Evolutionary conservation across 2,329 filamentous ascomycete species (phyloP).

Genomic region (Neoarthrinium moseri): DNA sequence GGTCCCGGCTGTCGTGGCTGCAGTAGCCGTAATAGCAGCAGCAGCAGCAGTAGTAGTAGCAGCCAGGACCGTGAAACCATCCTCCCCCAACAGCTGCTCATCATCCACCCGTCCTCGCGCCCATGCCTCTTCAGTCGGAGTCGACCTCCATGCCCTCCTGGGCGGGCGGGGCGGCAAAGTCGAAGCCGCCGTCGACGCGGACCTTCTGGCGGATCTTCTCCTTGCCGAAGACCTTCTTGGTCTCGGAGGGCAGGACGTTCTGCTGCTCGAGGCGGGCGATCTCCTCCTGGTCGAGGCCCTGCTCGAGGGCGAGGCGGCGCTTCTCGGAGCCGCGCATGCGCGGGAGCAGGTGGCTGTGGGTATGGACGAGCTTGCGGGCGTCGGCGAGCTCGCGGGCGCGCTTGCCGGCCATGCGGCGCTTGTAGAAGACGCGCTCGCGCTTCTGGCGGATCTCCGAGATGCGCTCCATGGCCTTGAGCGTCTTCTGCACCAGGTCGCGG

Average conservation of each 20-base stretch:
- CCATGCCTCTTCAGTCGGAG: conserved; percentile 25
- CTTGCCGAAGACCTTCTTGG: conserved; percentile 37
- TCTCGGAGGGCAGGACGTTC: conserved; percentile 21
- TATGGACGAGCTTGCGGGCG: conserved; percentile 83
- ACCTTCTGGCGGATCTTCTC: conserved; percentile 37
- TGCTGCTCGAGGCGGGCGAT: conserved; percentile 34
- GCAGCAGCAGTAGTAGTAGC: too few species aligned
- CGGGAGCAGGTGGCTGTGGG: conserved; percentile 91
- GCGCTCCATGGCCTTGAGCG: conserved; percentile 88
- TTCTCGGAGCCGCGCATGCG: conserved; percentile 65
- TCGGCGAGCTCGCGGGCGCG: conserved; percentile 75
- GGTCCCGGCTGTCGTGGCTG: too few species aligned
- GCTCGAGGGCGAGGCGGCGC: conserved; percentile 47
- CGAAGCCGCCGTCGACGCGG: conserved; percentile 38
- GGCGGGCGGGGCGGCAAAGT: conserved; percentile 38
- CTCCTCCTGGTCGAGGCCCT: conserved; percentile 28
- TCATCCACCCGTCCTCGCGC: too few species aligned
- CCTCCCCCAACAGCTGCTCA: too few species aligned
- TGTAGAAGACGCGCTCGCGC: conserved; percentile 91
- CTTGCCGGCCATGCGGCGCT: conserved; percentile 89
- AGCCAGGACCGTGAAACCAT: too few species aligned
- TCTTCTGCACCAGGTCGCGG: conserved; percentile 83
- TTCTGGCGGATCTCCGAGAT: conserved; percentile 80
- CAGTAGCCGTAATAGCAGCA: too few species aligned
- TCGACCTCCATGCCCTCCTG: conserved; percentile 40